Evolutionary conservation across 345 rosid species (phyloP).

Genomic region (Hypericum perforatum): DNA sequence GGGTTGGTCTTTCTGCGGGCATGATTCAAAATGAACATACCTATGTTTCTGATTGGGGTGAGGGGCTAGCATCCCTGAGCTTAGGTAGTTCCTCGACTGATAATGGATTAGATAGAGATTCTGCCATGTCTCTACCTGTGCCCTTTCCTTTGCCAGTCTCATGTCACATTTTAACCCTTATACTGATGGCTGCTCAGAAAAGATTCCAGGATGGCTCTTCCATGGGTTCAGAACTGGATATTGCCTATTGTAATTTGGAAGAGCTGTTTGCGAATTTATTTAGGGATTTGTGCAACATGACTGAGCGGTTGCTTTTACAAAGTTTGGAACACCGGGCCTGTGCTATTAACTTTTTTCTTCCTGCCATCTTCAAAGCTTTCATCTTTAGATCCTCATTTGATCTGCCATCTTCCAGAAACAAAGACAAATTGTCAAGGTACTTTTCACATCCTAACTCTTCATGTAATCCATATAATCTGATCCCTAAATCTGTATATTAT

Average conservation of each 20-base stretch:
- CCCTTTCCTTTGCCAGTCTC: slow-evolving; percentile 48
- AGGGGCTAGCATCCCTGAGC: slow-evolving; percentile 17
- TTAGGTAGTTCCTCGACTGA: slow-evolving; percentile 13
- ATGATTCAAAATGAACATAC: slow-evolving; percentile 37
- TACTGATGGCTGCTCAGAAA: slow-evolving; percentile 44
- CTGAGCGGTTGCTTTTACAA: slow-evolving; percentile 56
- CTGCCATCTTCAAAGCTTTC: slow-evolving; percentile 58
- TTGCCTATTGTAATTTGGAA: slow-evolving; percentile 26
- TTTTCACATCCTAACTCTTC: slow-evolving; percentile 6
- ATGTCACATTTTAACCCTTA: slow-evolving; percentile 51
- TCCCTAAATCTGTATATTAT: neutral
- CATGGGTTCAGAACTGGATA: slow-evolving; percentile 14
- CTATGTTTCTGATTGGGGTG: slow-evolving; percentile 34
- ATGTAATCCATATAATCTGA: neutral
- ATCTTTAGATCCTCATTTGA: slow-evolving; percentile 24
- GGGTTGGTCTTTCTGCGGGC: slow-evolving; percentile 42
- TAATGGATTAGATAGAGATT: slow-evolving; percentile 22
- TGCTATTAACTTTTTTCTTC: slow-evolving; percentile 59
- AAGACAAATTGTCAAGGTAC: slow-evolving; percentile 44
- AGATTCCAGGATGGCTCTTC: slow-evolving; percentile 24
- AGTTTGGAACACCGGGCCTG: slow-evolving; percentile 71
- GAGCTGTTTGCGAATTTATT: slow-evolving; percentile 43
- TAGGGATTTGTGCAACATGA: slow-evolving; percentile 54
- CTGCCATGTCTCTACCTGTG: slow-evolving; percentile 19
- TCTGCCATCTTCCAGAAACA: slow-evolving; percentile 31